Evolutionary conservation across 805 yeast genomes (phyloP).

Genomic region (Suhomyces canberraensis): DNA sequence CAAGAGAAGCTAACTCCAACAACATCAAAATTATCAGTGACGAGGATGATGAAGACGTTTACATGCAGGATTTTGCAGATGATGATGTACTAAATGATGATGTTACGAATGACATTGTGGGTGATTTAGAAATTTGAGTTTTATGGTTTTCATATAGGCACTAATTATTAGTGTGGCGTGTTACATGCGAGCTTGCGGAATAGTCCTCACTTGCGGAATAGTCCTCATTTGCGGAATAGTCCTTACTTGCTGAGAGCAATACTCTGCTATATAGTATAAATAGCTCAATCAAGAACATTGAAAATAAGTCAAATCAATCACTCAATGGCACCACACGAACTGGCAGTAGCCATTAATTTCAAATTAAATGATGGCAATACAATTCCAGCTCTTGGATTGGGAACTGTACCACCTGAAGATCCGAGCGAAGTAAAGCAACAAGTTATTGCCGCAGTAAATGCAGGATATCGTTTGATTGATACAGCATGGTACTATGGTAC

Average conservation of each 20-base stretch:
- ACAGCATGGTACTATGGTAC: constrained; percentile 52
- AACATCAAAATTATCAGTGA: constrained; percentile 21
- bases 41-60: constrained; percentile 23
- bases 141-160: no score
- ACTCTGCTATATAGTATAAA: not conserved
- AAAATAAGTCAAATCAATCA: constrained; percentile 1
- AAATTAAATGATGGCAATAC: constrained; percentile 53
- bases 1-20: constrained; percentile 13
- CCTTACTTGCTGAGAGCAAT: not conserved
- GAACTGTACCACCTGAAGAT: constrained; percentile 39
- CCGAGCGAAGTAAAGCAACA: constrained; percentile 30
- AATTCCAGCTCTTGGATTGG: constrained; percentile 70
- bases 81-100: constrained; percentile 18
- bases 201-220: no score
- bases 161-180: no score
- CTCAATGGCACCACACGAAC: constrained; percentile 3
- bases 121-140: constrained; percentile 36
- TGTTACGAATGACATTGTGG: constrained; percentile 31
- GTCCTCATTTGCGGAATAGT: no score
- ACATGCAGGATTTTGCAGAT: constrained; percentile 18
- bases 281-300: no score
- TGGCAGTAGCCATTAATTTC: constrained; percentile 38
- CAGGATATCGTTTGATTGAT: constrained; percentile 49
- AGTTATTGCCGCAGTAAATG: constrained; percentile 37
- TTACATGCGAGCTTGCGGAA: no score